Base-by-base conservation (phyloP, 805 yeast genomes). In the Candida montana region DNA sequence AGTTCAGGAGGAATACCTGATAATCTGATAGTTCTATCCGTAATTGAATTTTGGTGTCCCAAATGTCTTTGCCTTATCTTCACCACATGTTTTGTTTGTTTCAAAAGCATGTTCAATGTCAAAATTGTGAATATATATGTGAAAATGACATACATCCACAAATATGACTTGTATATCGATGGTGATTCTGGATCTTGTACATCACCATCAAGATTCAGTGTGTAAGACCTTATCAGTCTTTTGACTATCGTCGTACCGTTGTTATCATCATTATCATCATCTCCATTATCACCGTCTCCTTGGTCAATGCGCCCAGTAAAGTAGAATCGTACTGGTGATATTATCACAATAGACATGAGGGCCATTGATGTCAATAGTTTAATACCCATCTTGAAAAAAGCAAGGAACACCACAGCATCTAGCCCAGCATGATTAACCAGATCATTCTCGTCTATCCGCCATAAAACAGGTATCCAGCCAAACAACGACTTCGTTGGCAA, bases 381-480 rank as follows among this genome's bases (percentile, higher is more conserved):
- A 37, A 90, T 85, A 46, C 93, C 76, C 85, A 89, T 86, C 46
- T 85, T 82, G 73, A 93, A 93, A 59, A 91, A 90, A 4, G 89
- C 89, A 26, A 91, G 64, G 55, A 86, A 91, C 36, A 93, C 98
- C 63, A 76, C 89, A 1, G 97, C 97, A 64, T 91, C 99, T 33
- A 91, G 64, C 0, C 99, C 99, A 3, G 97, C 96, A 54, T 81
- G 83, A 46, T 88, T 91, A 38, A 91, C 69, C 2, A 93, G 75
- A 44, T 88, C 89, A 13, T 75, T 70, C 51, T 91, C 98, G 20
- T 72, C 68, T 16, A 90, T 79, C 11, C 62, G 61, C 56, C 75
- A 75, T 12, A 91, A 64, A 0, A 79, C 75, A 0, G 80, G 75
- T 8, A 90, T 69, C 97, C 98, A 91, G 2, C 90, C 89, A 52